Evolutionary conservation across 208 protist species (phyloP).

Genomic region (Acanthamoeba castellanii): DNA sequence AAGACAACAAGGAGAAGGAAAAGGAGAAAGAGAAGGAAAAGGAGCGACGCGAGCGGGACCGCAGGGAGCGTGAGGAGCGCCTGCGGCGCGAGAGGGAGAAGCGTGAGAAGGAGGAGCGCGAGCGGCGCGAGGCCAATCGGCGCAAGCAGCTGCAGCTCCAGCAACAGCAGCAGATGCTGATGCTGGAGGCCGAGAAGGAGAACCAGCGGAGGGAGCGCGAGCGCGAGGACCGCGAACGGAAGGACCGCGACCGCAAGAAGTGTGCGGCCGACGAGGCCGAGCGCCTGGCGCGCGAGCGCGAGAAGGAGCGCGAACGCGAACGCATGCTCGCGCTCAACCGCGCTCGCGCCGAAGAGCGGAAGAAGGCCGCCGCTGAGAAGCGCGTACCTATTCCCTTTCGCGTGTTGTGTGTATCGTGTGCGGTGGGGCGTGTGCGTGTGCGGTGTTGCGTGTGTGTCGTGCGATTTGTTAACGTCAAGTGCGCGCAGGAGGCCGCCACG

Average conservation of each 20-base stretch:
- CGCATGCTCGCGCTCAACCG: background rate
- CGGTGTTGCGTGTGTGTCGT: no score
- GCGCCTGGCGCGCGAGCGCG: background rate
- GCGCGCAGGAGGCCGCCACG: background rate
- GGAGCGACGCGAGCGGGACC: background rate
- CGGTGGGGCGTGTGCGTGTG: no score
- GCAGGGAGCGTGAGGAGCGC: background rate
- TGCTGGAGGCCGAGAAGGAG: background rate
- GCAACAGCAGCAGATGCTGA: constrained; percentile 5
- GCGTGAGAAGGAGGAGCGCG: background rate
- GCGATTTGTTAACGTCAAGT: no score
- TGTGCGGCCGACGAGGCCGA: background rate
- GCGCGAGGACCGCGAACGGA: background rate
- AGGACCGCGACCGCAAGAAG: background rate
- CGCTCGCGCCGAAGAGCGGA: background rate
- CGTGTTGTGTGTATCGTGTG: no score
- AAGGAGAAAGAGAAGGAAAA: constrained; percentile 22
- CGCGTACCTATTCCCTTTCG: background rate
- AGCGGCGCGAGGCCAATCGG: background rate
- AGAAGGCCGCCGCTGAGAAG: background rate
- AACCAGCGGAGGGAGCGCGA: background rate
- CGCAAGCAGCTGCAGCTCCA: background rate
- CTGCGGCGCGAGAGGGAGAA: background rate
- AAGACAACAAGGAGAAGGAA: background rate
- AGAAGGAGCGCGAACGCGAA: no score